phyloP scores from a whole-genome alignment of 352 stramenopile species.

The Phytopythium oedochilum region DNA sequence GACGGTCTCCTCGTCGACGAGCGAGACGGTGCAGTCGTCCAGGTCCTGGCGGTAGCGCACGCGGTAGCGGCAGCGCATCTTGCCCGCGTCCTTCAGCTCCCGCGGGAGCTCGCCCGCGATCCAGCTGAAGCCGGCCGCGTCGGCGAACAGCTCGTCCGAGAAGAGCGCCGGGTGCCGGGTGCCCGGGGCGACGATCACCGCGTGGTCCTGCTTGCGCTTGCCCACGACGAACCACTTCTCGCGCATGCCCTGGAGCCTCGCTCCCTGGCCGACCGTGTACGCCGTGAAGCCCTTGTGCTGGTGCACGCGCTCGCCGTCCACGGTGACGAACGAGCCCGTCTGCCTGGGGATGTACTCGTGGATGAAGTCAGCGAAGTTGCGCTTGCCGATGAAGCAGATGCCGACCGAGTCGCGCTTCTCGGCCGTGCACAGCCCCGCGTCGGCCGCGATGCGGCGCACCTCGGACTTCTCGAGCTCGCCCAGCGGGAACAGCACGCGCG shows the following conservation, averaged over 20 bases:
- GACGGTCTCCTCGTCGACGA: conserved; percentile 39
- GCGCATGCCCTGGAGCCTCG: conserved; percentile 82
- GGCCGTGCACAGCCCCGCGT: conserved; percentile 83
- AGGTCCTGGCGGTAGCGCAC: conserved; percentile 80
- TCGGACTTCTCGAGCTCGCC: conserved; percentile 89
- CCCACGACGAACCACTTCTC: conserved; percentile 91
- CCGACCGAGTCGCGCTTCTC: conserved; percentile 95
- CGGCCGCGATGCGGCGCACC: conserved; percentile 88
- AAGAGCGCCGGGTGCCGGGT: conserved; percentile 92
- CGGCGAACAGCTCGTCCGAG: conserved; percentile 78
- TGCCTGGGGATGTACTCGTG: conserved; percentile 86
- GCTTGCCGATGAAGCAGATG: conserved; percentile 99
- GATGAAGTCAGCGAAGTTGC: conserved; percentile 91
- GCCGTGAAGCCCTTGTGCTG: conserved; percentile 73
- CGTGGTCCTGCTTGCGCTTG: conserved; percentile 63
- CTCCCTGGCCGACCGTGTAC: conserved; percentile 94
- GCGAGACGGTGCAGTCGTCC: conserved; percentile 53
- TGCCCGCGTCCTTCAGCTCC: conserved; percentile 31
- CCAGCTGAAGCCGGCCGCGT: conserved; percentile 87
- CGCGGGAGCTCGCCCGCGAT: conserved; percentile 52
- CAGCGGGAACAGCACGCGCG: conserved; percentile 93
- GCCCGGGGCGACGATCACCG: conserved; percentile 84
- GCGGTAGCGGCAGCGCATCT: conserved; percentile 68
- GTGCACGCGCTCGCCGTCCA: conserved; percentile 60
- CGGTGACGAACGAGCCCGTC: conserved; percentile 77